These are phyloP conservation scores for Candida chauliodis DNA, from an alignment of 805 yeast species.

Conservation along the genomic window DNA sequence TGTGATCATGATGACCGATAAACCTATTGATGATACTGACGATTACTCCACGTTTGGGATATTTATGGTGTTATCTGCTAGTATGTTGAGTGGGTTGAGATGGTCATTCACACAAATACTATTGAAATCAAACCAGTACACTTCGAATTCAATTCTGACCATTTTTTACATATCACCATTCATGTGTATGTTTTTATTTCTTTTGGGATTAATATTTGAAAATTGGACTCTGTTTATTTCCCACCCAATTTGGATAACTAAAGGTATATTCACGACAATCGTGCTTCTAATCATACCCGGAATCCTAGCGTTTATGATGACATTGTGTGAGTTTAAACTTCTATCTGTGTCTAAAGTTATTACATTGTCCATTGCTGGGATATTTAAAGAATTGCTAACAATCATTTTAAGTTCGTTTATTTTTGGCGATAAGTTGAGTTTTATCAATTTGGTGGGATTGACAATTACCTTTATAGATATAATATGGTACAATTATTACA, in stretches of 20 bases:
- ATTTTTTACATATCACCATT: slow-evolving; percentile 82
- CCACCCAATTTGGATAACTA: slow-evolving; percentile 62
- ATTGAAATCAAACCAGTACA: slow-evolving; percentile 52
- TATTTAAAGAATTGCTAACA: slow-evolving; percentile 87
- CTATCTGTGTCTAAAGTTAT: slow-evolving; percentile 78
- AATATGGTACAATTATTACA: slow-evolving; percentile 72
- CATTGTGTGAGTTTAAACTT: slow-evolving; percentile 80
- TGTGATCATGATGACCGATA: slow-evolving; percentile 81
- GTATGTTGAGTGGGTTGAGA: slow-evolving; percentile 82
- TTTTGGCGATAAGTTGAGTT: slow-evolving; percentile 69
- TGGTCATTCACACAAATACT: slow-evolving; percentile 94
- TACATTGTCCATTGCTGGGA: slow-evolving; percentile 87
- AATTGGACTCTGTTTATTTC: slow-evolving; percentile 52
- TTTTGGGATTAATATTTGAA: slow-evolving; percentile 66
- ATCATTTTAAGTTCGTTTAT: slow-evolving; percentile 65
- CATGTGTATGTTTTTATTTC: slow-evolving; percentile 63
- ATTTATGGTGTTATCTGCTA: slow-evolving; percentile 67
- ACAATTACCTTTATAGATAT: slow-evolving; percentile 74
- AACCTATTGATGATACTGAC: slow-evolving; percentile 17
- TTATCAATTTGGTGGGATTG: slow-evolving; percentile 71
- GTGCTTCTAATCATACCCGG: slow-evolving; percentile 76
- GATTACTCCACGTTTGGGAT: slow-evolving; percentile 52
- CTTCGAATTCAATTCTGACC: slow-evolving; percentile 76
- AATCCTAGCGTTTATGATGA: slow-evolving; percentile 81
- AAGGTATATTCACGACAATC: slow-evolving; percentile 55